phyloP scores from a whole-genome alignment of 306 rosid species.

The Trichosanthes cucumerina region DNA sequence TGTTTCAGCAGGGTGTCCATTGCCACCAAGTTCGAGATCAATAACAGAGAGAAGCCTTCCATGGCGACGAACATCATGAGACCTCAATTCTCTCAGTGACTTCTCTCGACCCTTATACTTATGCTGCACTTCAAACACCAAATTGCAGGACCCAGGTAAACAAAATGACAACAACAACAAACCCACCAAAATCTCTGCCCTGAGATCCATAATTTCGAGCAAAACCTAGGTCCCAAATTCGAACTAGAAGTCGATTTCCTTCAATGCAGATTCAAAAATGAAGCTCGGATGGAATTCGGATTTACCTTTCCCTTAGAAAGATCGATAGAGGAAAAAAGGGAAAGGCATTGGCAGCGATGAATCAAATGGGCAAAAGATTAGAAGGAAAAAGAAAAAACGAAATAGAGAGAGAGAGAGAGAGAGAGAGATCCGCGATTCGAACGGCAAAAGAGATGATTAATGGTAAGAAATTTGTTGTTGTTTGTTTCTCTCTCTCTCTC shows the following conservation, averaged over 20 bases:
- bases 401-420: neutral
- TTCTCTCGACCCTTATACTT: conserved; percentile 44
- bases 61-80: conserved; percentile 61
- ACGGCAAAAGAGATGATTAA: neutral
- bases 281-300: neutral
- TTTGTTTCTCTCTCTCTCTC: neutral
- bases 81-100: conserved; percentile 33
- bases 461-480: neutral
- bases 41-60: conserved; percentile 56
- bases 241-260: neutral
- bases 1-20: conserved; percentile 52
- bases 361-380: neutral
- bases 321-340: neutral
- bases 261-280: neutral
- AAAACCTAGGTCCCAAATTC: neutral
- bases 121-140: conserved; percentile 45
- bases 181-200: neutral
- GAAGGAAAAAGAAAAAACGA: neutral
- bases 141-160: conserved; percentile 28
- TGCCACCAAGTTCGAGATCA: conserved; percentile 80
- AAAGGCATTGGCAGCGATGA: neutral
- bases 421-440: neutral
- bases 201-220: neutral
- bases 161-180: neutral
- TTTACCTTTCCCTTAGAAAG: neutral